phyloP scores from a whole-genome alignment of 306 rosid genomes.

The Spatholobus suberectus region DNA sequence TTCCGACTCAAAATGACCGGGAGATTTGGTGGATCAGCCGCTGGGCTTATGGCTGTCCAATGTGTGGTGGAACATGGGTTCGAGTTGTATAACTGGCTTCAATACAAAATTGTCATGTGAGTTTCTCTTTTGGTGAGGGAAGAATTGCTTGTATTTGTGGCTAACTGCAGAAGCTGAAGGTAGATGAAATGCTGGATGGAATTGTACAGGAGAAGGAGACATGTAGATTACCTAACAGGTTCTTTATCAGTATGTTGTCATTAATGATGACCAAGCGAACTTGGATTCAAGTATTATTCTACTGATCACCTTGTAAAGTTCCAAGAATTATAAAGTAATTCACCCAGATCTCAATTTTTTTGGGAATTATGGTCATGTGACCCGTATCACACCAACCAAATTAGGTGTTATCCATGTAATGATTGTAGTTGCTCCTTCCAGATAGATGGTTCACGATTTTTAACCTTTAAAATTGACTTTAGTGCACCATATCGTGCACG shows the following conservation, averaged over 20 bases:
- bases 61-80: conserved; percentile 98
- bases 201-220: conserved; percentile 42
- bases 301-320: conserved; percentile 19
- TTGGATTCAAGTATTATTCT: conserved; percentile 1
- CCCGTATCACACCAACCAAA: neutral
- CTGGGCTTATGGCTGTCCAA: conserved; percentile 93
- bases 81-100: conserved; percentile 73
- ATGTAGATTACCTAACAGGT: conserved; percentile 34
- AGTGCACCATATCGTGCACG: neutral
- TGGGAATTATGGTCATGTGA: neutral
- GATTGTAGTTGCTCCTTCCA: conserved; percentile 11
- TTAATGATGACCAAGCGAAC: neutral
- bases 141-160: conserved; percentile 19
- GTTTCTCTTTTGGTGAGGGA: conserved; percentile 25
- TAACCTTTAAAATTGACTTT: neutral
- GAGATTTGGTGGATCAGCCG: conserved; percentile 96
- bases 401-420: neutral
- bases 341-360: neutral
- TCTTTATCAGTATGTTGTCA: conserved; percentile 12
- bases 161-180: conserved; percentile 6
- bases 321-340: neutral
- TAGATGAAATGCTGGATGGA: conserved; percentile 39
- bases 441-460: neutral
- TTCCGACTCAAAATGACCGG: conserved; percentile 61
- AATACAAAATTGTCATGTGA: neutral